Conservation (phyloP, 139 green algal species). For the Chlamydomonas schloesseri region DNA sequence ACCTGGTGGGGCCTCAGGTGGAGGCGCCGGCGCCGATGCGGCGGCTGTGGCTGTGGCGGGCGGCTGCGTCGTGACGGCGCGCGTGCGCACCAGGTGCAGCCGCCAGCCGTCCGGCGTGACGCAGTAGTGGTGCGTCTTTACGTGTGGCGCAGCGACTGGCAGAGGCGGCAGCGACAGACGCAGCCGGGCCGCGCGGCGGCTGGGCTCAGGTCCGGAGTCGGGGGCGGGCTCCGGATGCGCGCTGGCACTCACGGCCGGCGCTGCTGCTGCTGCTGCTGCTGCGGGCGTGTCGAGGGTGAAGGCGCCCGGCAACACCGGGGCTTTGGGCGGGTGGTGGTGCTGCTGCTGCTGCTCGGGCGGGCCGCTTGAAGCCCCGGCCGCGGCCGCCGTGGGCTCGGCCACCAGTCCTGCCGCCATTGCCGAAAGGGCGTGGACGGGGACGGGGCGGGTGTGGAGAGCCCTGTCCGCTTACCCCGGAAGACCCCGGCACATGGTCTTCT, state of each 20-base stretch:
- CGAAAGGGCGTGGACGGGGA: too few species aligned
- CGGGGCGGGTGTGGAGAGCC: too few species aligned
- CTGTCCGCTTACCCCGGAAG: too few species aligned
- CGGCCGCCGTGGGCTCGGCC: too few species aligned
- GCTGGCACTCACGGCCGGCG: too few species aligned
- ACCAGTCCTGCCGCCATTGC: too few species aligned
- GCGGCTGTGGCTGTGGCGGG: background rate
- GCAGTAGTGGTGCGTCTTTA: conserved; percentile 48
- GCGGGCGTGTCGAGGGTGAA: background rate
- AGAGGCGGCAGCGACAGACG: background rate
- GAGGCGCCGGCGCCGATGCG: background rate
- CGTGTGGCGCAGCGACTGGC: conserved; percentile 4
- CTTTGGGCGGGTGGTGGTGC: background rate
- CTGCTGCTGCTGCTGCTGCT: too few species aligned
- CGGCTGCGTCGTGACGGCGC: background rate
- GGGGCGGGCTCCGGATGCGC: too few species aligned
- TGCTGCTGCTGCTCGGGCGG: background rate
- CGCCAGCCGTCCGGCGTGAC: conserved; percentile 55
- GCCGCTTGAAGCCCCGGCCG: too few species aligned
- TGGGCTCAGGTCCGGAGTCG: too few species aligned
- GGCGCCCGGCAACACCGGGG: background rate
- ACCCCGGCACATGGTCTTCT: too few species aligned
- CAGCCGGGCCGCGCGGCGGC: too few species aligned
- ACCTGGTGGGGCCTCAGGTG: background rate
- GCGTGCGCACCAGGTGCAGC: conserved; percentile 58